Evolutionary conservation across 768 basidiomycete species (phyloP).

Genomic region (Termitomyces sp.): DNA sequence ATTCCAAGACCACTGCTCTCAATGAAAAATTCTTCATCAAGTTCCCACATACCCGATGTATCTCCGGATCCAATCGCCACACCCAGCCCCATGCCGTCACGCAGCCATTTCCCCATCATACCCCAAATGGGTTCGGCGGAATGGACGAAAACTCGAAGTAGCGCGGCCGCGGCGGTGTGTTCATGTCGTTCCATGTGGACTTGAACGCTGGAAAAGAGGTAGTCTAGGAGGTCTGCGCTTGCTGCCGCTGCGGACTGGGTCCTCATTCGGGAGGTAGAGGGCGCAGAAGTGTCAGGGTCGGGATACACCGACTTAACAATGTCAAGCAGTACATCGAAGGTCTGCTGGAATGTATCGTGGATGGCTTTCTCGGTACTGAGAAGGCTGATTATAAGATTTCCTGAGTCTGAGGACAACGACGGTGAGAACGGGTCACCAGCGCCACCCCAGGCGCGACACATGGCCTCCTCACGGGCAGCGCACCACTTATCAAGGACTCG

Average conservation of each 20-base stretch:
- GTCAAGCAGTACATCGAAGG: constrained; percentile 53
- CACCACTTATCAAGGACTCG: constrained; percentile 67
- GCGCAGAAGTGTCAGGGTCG: constrained; percentile 18
- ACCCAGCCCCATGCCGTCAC: constrained; percentile 62
- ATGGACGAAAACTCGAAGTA: constrained; percentile 59
- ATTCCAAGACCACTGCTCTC: constrained; percentile 61
- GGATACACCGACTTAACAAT: constrained; percentile 36
- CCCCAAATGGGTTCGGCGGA: constrained; percentile 71
- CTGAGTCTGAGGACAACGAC: background rate
- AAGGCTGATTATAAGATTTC: constrained; percentile 57
- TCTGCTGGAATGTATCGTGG: constrained; percentile 51
- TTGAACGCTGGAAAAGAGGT: constrained; percentile 54
- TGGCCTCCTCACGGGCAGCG: constrained; percentile 60
- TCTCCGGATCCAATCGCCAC: constrained; percentile 27
- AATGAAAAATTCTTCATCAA: constrained; percentile 81
- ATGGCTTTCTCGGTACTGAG: constrained; percentile 60
- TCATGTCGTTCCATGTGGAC: constrained; percentile 60
- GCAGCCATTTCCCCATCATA: constrained; percentile 71
- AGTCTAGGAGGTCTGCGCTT: constrained; percentile 59
- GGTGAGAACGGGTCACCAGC: background rate
- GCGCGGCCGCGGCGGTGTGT: constrained; percentile 43
- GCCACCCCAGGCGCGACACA: constrained; percentile 58
- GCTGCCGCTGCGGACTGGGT: constrained; percentile 45
- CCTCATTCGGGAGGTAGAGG: constrained; percentile 13
- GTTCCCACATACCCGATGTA: constrained; percentile 28